A percentile compares a stretch with the other conserved stretches of the same genome.
Conservation (phyloP, 257 asterid genomes). For the Gentiana straminea region DNA sequence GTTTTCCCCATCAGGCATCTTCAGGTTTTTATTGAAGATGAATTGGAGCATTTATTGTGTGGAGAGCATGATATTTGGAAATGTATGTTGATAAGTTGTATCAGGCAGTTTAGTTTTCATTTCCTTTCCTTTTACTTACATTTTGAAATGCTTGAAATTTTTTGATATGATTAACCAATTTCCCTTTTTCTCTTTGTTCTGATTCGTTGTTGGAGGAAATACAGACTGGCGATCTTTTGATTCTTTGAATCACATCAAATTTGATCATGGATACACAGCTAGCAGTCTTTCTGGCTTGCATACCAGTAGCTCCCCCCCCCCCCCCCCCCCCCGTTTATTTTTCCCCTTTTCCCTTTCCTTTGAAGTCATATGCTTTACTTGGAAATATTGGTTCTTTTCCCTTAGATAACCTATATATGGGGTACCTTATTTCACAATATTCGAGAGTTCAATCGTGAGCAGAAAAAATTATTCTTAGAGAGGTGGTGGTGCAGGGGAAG, state of each 20-base stretch:
- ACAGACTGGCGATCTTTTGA: constrained; percentile 58
- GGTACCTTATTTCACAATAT: constrained; percentile 32
- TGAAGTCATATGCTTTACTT: neutral
- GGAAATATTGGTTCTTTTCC: neutral
- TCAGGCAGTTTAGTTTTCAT: neutral
- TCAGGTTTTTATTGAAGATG: constrained; percentile 69
- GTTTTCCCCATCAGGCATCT: constrained; percentile 77
- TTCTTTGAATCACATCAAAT: constrained; percentile 63
- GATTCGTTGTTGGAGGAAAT: neutral
- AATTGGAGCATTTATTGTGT: constrained; percentile 73
- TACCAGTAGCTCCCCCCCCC: constrained; percentile 25
- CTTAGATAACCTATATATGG: neutral
- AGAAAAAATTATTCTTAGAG: constrained; percentile 91
- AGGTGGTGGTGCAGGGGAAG: constrained; percentile 99
- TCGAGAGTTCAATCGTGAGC: constrained; percentile 58
- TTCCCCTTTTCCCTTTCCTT: no score
- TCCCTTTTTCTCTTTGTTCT: no score
- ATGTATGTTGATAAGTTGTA: constrained; percentile 28
- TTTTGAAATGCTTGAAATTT: no score
- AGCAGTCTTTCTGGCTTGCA: constrained; percentile 68
- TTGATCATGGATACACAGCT: constrained; percentile 90
- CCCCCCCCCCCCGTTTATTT: neutral
- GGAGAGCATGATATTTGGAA: constrained; percentile 83
- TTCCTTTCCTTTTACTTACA: no score
- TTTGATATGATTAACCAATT: no score